Evolutionary conservation across 1,139 yeast genomes (phyloP), one percentile per base, ranked within the genome.

Genomic region (Arxiozyma slooffiae): DNA sequence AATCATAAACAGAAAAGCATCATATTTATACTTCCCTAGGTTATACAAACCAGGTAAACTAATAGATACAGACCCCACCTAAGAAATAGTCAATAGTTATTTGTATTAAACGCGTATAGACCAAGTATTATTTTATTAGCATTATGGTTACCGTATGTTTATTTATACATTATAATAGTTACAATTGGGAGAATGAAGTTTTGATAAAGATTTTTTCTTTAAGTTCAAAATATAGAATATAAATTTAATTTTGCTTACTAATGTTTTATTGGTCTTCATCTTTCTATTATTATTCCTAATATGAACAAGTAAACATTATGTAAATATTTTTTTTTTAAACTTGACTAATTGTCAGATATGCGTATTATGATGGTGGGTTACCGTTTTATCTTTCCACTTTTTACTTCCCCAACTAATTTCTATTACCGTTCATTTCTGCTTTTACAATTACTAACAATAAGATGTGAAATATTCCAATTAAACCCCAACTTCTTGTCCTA

Each of bases 91-190:
- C n/a, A 3, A 30, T 11, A 30, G n/a, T 30, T 30, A 16, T 30
- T 30, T n/a, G 3, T 30, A 26, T 30, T 30, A 14, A n/a, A 30
- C 14, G 14, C n/a, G 14, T 30, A 30, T 30, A 30, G 36, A 30
- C 36, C 36, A 30, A 11, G n/a, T 30, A 30, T 30, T 30, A 6
- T 30, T 30, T 22, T 26, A 6, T 17, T 34, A 18, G 16, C 21
- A 34, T 20, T 8, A 55, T 55, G 58, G 58, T 52, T 50, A 54
- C 57, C 49, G 58, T 55, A 55, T 54, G 58, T 50, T 37, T 22
- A 14, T 24, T 7, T 34, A 7, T 14, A 11, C 11, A 2, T 30
- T 30, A 30, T 30, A 14, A 30, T 30, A 11, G 36, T 30, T 30
- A 26, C n/a, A n/a, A 30, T 30, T 30, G 7, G 36, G 6, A n/a